A percentile compares a stretch with the other conserved stretches of the same genome.
Evolutionary conservation across 2,329 filamentous ascomycete genomes (phyloP).

Genomic region (Dothidotthia symphoricarpi): DNA sequence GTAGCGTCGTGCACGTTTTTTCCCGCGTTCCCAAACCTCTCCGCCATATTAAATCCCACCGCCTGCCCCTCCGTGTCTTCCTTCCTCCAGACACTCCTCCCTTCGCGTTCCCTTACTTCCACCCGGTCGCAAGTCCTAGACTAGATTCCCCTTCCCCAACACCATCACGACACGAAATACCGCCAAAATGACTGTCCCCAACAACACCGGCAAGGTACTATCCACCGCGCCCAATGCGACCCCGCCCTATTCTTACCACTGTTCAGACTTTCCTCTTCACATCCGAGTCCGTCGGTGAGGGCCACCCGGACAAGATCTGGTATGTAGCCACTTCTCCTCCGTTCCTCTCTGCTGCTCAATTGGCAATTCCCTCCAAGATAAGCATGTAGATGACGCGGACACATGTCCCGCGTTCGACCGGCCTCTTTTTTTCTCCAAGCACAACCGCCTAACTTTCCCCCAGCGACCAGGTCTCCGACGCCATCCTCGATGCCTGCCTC

Average conservation of each 20-base stretch:
- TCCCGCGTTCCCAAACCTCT: conserved; percentile 26
- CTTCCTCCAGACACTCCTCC: conserved; percentile 16
- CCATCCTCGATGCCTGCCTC: conserved; percentile 96
- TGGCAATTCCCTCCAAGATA: neutral
- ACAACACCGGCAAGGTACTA: conserved; percentile 30
- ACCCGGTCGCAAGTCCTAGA: conserved; percentile 43
- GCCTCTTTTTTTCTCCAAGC: neutral
- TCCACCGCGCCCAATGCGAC: conserved; percentile 4
- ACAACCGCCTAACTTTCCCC: conserved; percentile 24
- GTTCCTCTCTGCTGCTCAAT: neutral
- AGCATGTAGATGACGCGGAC: conserved; percentile 8
- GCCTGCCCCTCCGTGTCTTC: conserved; percentile 23
- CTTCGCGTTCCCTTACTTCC: conserved; percentile 23
- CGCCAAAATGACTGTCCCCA: conserved; percentile 29
- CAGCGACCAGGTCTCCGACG: conserved; percentile 94
- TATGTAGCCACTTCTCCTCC: conserved; percentile 31
- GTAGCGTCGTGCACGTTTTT: conserved; percentile 23
- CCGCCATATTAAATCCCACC: conserved; percentile 10
- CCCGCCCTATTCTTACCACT: conserved; percentile 12
- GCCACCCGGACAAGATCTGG: conserved; percentile 93
- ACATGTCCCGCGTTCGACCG: conserved; percentile 3
- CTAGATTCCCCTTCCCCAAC: conserved; percentile 21
- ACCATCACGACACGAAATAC: conserved; percentile 1
- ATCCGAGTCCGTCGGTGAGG: conserved; percentile 53
- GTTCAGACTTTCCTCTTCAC: conserved; percentile 49